Conservation (phyloP, 2,329 filamentous ascomycete genomes). For the Westerdykella ornata region DNA sequence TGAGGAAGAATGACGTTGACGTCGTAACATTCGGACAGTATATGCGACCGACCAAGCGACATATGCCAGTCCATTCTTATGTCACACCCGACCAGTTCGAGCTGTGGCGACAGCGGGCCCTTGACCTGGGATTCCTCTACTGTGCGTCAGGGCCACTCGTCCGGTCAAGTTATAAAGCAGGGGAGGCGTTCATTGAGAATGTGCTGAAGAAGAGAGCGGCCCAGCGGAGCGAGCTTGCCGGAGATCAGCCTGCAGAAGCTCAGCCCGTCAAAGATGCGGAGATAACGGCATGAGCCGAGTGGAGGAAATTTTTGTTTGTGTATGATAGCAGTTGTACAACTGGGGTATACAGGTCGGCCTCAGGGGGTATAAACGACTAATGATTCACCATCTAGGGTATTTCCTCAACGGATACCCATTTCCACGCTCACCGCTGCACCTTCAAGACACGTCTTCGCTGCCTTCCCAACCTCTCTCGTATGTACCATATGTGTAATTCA, state of each 20-base stretch:
- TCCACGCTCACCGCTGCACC: too few relatives aligned
- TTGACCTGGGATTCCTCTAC: constrained; percentile 95
- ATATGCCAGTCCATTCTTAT: constrained; percentile 95
- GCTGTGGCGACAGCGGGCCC: constrained; percentile 77
- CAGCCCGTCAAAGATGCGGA: too few relatives aligned
- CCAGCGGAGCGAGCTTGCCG: constrained; percentile 18
- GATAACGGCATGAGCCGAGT: too few relatives aligned
- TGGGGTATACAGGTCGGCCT: too few relatives aligned
- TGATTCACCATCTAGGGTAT: too few relatives aligned
- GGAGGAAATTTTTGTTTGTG: too few relatives aligned
- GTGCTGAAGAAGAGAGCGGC: constrained; percentile 74
- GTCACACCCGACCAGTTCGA: constrained; percentile 89
- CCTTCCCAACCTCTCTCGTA: too few relatives aligned
- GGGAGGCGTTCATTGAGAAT: constrained; percentile 98
- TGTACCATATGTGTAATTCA: too few relatives aligned
- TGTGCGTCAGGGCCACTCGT: constrained; percentile 91
- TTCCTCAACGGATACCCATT: too few relatives aligned
- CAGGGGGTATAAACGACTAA: too few relatives aligned
- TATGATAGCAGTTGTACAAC: too few relatives aligned
- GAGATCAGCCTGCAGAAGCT: constrained; percentile 7
- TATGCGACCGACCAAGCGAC: constrained; percentile 96
- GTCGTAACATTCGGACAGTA: constrained; percentile 99
- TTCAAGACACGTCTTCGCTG: too few relatives aligned
- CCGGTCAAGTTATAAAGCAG: constrained; percentile 93
- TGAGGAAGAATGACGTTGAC: constrained; percentile 75